Conservation (phyloP, 257 asterid species). For the Asclepias syriaca region DNA sequence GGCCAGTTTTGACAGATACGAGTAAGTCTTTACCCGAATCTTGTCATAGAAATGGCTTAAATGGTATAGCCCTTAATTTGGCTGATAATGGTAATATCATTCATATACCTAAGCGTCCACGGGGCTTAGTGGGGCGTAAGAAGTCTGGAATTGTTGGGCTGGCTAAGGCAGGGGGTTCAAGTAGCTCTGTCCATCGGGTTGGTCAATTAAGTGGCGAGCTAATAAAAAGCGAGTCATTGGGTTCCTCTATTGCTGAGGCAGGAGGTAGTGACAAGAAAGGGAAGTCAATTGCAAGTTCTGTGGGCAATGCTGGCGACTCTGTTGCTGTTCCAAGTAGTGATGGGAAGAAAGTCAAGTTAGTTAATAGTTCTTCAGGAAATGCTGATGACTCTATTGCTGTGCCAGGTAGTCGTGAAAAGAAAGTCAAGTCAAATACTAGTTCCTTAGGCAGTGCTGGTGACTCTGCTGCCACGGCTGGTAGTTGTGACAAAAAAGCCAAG, state of each 20-base stretch:
- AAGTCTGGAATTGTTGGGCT: constrained; percentile 34
- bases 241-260: constrained; percentile 24
- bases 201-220: constrained; percentile 33
- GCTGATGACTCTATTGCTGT: constrained; percentile 14
- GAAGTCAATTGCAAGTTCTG: constrained; percentile 27
- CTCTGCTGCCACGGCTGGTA: constrained; percentile 26
- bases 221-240: constrained; percentile 23
- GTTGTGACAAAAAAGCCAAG: constrained; percentile 27
- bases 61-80: constrained; percentile 53
- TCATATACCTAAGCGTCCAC: constrained; percentile 78
- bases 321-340: constrained; percentile 27
- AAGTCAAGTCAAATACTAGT: constrained; percentile 20
- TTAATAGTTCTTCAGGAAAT: constrained; percentile 4
- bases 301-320: constrained; percentile 22
- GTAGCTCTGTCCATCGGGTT: constrained; percentile 32
- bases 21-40: constrained; percentile 20
- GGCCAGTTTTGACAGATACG: constrained; percentile 18
- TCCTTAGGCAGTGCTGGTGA: background rate
- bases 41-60: constrained; percentile 35
- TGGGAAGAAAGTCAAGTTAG: constrained; percentile 26
- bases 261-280: constrained; percentile 30
- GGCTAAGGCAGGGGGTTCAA: constrained; percentile 29
- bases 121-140: constrained; percentile 64
- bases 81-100: constrained; percentile 50
- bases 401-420: constrained; percentile 30